phyloP scores from a whole-genome alignment of 1,284 basidiomycete genomes.

The Schizophyllum amplum region DNA sequence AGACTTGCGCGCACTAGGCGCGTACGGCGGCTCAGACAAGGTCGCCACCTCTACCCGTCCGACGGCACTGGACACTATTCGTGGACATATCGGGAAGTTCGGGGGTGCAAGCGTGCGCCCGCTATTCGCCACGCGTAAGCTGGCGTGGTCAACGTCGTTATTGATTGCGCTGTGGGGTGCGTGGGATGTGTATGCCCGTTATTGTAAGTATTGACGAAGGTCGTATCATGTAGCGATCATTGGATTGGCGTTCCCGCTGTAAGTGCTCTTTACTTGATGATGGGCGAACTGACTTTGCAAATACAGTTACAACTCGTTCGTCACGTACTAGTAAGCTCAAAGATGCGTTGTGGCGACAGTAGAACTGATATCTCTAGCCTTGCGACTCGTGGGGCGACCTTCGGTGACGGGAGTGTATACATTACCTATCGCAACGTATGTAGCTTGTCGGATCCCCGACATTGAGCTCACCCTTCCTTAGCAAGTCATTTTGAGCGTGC shows the following conservation, averaged over 20 bases:
- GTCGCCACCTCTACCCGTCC: background rate
- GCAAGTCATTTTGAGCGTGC: constrained; percentile 61
- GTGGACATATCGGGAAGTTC: constrained; percentile 26
- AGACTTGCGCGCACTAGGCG: constrained; percentile 25
- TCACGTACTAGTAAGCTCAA: constrained; percentile 45
- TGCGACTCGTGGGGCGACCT: constrained; percentile 48
- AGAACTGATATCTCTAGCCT: constrained; percentile 20
- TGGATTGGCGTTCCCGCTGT: constrained; percentile 59
- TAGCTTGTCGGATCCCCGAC: background rate
- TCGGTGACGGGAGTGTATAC: constrained; percentile 49
- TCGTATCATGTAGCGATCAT: constrained; percentile 40
- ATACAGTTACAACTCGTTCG: constrained; percentile 50
- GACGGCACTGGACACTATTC: constrained; percentile 10
- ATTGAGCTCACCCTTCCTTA: constrained; percentile 15
- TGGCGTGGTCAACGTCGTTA: constrained; percentile 52
- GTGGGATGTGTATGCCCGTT: constrained; percentile 5
- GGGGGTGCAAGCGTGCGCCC: constrained; percentile 34
- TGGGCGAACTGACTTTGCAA: constrained; percentile 1
- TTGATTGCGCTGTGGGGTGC: constrained; percentile 51
- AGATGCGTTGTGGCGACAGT: background rate
- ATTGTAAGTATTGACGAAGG: background rate
- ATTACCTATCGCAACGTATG: constrained; percentile 59
- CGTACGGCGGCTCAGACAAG: constrained; percentile 23
- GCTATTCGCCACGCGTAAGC: constrained; percentile 52
- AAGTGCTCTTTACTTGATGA: background rate